Percentiles rank a stretch among this genome's conserved stretches.
These are phyloP conservation scores for Aspergillus transmontanensis DNA, from an alignment of 2,329 filamentous ascomycete species.

Conservation along the genomic window DNA sequence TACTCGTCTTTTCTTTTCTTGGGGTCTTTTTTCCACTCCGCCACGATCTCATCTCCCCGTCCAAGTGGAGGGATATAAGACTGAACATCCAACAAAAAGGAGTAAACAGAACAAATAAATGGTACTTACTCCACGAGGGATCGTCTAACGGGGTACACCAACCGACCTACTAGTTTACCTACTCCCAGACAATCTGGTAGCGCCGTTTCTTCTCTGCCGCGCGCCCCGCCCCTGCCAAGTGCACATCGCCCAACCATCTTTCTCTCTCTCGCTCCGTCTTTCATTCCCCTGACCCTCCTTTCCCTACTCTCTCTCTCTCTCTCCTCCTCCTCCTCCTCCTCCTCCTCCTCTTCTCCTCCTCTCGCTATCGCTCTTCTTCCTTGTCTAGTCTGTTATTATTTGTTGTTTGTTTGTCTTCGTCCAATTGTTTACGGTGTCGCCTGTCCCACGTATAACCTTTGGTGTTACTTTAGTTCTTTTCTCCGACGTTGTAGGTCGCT, in stretches of 20 bases:
- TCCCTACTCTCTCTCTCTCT: neutral
- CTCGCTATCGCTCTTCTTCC: neutral
- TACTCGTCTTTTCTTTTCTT: neutral
- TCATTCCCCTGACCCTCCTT: constrained; percentile 3
- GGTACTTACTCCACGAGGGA: too few relatives aligned
- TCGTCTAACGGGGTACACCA: too few relatives aligned
- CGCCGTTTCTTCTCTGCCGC: constrained; percentile 16
- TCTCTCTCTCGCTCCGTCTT: neutral
- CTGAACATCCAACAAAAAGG: too few relatives aligned
- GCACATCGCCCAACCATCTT: neutral
- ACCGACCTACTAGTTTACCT: too few relatives aligned
- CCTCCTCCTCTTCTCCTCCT: neutral
- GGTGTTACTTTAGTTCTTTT: constrained; percentile 2
- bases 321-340: neutral
- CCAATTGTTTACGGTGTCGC: constrained; percentile 4
- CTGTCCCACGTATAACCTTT: constrained; percentile 6
- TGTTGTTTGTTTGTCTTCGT: neutral
- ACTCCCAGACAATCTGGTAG: neutral
- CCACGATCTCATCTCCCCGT: too few relatives aligned
- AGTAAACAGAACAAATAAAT: too few relatives aligned
- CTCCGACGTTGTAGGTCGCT: constrained; percentile 25
- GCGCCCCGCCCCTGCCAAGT: constrained; percentile 19
- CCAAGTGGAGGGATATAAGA: too few relatives aligned
- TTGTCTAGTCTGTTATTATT: neutral
- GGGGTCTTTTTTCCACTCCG: neutral